A percentile compares a stretch with the other conserved stretches of the same genome.
These are phyloP conservation scores for Pseudogymnoascus sp. DNA, from an alignment of 2,329 filamentous ascomycete genomes.

Conservation along the genomic window DNA sequence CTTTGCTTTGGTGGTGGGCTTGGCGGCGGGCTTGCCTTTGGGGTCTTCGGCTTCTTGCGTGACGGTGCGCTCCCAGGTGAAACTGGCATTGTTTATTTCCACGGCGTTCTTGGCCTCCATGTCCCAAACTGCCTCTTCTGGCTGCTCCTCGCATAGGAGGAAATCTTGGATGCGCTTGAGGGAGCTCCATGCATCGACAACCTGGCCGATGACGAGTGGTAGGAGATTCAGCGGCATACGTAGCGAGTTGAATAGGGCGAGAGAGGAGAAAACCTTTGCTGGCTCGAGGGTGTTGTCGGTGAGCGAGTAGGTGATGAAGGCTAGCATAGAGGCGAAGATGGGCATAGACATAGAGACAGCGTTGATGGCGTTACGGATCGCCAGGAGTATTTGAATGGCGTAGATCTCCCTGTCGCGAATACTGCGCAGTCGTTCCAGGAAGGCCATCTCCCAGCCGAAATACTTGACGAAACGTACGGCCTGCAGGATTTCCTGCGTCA, in stretches of 20 bases:
- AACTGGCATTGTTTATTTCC: conserved; percentile 63
- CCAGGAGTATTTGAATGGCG: conserved; percentile 75
- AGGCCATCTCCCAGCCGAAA: conserved; percentile 90
- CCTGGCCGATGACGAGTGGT: conserved; percentile 79
- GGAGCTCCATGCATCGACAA: conserved; percentile 83
- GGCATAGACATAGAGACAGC: conserved; percentile 58
- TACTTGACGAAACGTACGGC: conserved; percentile 93
- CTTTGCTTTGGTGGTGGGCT: conserved; percentile 27
- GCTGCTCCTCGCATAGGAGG: conserved; percentile 74
- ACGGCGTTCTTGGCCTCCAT: conserved; percentile 60
- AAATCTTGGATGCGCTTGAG: conserved; percentile 83
- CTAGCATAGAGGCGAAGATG: conserved; percentile 89
- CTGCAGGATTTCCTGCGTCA: conserved; percentile 88
- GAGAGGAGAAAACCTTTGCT: conserved; percentile 80
- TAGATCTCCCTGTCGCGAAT: conserved; percentile 72
- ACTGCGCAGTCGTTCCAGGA: conserved; percentile 66
- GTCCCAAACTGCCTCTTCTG: conserved; percentile 57
- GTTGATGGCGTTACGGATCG: conserved; percentile 60
- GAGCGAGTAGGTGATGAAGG: conserved; percentile 74
- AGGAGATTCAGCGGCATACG: conserved; percentile 85
- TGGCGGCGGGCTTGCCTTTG: conserved; percentile 40
- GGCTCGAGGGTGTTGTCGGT: conserved; percentile 61
- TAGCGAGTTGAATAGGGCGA: conserved; percentile 88
- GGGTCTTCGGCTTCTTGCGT: conserved; percentile 43
- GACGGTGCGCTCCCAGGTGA: conserved; percentile 76